Conservation (phyloP, 805 yeast genomes). For the Wickerhamomyces silvicola region DNA sequence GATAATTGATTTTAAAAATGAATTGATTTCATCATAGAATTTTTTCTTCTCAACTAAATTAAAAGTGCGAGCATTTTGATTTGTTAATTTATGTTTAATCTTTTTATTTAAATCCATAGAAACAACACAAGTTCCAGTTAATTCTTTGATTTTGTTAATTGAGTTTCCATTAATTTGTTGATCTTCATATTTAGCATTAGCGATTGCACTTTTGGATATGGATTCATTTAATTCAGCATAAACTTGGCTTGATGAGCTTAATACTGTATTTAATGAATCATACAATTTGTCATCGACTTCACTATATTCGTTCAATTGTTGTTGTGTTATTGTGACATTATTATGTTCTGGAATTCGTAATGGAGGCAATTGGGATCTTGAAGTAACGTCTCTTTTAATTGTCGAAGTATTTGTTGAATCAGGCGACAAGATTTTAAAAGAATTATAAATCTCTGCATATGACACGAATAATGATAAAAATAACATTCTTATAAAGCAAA, state of each 20-base stretch:
- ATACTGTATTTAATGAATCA: conserved; percentile 55
- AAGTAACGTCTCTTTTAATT: conserved; percentile 1
- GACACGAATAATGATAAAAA: conserved; percentile 56
- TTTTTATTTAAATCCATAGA: conserved; percentile 79
- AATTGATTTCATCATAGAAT: conserved; percentile 82
- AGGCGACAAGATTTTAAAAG: conserved; percentile 40
- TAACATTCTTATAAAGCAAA: conserved; percentile 58
- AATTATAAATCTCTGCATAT: conserved; percentile 61
- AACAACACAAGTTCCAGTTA: conserved; percentile 67
- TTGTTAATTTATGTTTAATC: conserved; percentile 51
- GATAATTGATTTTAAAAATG: conserved; percentile 76
- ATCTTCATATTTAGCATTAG: conserved; percentile 36
- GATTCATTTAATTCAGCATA: conserved; percentile 67
- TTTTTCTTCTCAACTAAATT: conserved; percentile 48
- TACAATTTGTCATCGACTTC: conserved; percentile 65
- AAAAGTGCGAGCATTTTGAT: conserved; percentile 24
- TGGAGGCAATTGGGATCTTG: conserved; percentile 18
- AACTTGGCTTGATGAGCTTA: conserved; percentile 68
- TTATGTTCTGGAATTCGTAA: conserved; percentile 17
- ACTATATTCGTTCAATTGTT: conserved; percentile 27
- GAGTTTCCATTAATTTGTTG: conserved; percentile 33
- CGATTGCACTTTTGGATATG: conserved; percentile 57
- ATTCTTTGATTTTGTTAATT: conserved; percentile 64
- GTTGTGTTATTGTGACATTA: conserved; percentile 14
- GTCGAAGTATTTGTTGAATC: conserved; percentile 2